Evolutionary conservation across 2,329 filamentous ascomycete genomes (phyloP).

Genomic region (Hypoxylon sp.): DNA sequence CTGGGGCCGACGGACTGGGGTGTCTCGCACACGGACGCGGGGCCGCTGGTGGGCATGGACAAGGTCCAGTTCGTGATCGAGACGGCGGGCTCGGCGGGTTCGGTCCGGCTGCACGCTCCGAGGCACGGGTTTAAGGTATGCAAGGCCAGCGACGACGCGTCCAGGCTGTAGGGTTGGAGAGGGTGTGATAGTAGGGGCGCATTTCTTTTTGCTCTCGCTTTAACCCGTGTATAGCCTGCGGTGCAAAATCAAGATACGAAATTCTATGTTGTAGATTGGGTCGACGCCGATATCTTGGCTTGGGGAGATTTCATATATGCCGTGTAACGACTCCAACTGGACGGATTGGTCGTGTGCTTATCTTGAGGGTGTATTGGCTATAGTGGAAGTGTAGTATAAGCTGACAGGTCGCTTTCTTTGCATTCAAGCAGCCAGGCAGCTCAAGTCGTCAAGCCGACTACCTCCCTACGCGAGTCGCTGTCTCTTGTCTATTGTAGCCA

Average conservation of each 20-base stretch:
- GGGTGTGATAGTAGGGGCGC: background rate
- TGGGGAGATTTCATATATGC: background rate
- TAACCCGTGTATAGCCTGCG: background rate
- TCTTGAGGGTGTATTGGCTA: background rate
- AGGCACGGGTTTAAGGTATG: slow-evolving; percentile 64
- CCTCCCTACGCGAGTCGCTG: background rate
- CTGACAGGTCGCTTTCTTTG: background rate
- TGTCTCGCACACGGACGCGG: slow-evolving; percentile 63
- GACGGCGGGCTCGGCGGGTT: slow-evolving; percentile 51
- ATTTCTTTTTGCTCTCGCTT: slow-evolving; percentile 18
- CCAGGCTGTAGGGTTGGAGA: slow-evolving; percentile 11
- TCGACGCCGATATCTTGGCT: background rate
- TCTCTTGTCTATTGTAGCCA: background rate
- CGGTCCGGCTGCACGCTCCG: slow-evolving; percentile 67
- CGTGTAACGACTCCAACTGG: background rate
- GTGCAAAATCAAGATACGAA: background rate
- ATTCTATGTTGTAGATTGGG: background rate
- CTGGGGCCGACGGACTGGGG: slow-evolving; percentile 71
- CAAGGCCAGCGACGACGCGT: slow-evolving; percentile 40
- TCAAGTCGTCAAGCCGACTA: background rate
- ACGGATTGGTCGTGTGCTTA: background rate
- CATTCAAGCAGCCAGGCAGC: too few species aligned
- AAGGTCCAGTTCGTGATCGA: slow-evolving; percentile 66
- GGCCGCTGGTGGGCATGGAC: slow-evolving; percentile 61
- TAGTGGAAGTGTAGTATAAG: background rate